Evolutionary conservation across 2,329 filamentous ascomycete species (phyloP), one percentile per base, ranked within the genome.

Genomic region (Phaeosphaeria sp.): DNA sequence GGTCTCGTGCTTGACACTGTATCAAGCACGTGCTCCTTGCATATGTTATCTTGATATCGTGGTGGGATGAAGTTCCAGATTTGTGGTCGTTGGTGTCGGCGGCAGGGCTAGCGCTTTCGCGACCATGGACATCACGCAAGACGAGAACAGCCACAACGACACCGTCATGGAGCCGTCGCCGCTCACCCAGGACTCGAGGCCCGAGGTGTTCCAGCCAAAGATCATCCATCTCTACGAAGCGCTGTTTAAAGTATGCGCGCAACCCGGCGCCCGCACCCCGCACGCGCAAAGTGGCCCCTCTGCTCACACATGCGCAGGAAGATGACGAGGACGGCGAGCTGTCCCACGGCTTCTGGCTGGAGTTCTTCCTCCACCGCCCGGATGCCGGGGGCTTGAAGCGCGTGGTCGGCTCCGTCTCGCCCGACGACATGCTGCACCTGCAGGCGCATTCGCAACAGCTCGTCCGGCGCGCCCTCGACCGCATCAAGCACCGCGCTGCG

Each of bases 201-300:
- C 94, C 53, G 91, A 96, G 77, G 87, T 90, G 42, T 97, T 99
- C 76, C 91, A 96, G 79, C 94, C 91, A 53, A 99, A 99, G 82
- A 91, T 99, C 66, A 90, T 96, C 59, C 86, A 91, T 77, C 87
- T 98, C 51, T 99, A 99, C 79, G 87, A 93, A 71, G 85, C 87
- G 64, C 83, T 98, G 20, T 94, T 98, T 82, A 80, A 80, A 69
- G 84, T 87, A 78, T 55, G 74, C 40, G 17, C 36, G 51, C 44
- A 24, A 13, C 6, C 30, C 30, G 11, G 30, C 30, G 30, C 30
- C 30, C 11, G 30, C 30, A 36, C 30, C 30, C 30, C 6, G 15
- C 30, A 13, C 11, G 8, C 30, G 13, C 30, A 18, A 45, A 53
- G 30, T 48, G 44, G 3, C 2, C 48, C 25, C 13, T 13, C 22